Conservation (phyloP, 2,329 filamentous ascomycete genomes). For the Bipolaris sorokiniana region DNA sequence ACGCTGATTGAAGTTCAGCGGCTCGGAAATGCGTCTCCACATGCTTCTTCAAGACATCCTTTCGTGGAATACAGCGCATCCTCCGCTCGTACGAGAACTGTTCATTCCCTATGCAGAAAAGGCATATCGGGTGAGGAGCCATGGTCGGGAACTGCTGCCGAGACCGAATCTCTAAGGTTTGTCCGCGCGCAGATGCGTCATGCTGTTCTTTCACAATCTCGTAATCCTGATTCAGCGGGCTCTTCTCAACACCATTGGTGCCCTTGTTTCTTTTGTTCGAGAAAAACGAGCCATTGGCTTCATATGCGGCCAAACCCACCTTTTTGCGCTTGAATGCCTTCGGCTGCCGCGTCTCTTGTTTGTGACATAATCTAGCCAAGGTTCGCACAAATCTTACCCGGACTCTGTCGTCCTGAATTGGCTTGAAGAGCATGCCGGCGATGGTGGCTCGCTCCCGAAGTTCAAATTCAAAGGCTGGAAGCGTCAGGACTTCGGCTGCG, state of each 20-base stretch:
- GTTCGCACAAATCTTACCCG: conserved; percentile 20
- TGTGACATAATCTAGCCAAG: conserved; percentile 18
- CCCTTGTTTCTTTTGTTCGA: conserved; percentile 11
- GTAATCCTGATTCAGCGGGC: conserved; percentile 2
- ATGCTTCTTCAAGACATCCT: conserved; percentile 24
- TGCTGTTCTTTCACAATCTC: conserved; percentile 13
- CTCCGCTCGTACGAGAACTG: conserved; percentile 16
- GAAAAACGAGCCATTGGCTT: conserved; percentile 8
- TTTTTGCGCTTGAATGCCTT: conserved; percentile 18
- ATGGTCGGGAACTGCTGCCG: conserved; percentile 9
- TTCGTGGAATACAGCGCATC: conserved; percentile 16
- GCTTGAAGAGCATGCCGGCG: conserved; percentile 27
- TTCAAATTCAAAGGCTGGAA: conserved; percentile 20
- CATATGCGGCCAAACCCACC: conserved; percentile 3
- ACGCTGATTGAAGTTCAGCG: conserved; percentile 18
- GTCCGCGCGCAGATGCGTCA: conserved; percentile 2
- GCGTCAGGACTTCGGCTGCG: conserved; percentile 20
- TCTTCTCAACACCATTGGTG: background rate
- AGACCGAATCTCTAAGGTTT: conserved; percentile 8
- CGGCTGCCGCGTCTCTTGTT: conserved; percentile 20
- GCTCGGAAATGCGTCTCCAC: conserved; percentile 20
- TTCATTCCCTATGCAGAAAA: conserved; percentile 25
- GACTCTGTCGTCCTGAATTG: conserved; percentile 18
- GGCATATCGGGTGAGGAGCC: conserved; percentile 17
- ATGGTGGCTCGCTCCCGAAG: conserved; percentile 23